Conservation (phyloP, 1,284 basidiomycete genomes). For the Coniferiporia sulphurascens region DNA sequence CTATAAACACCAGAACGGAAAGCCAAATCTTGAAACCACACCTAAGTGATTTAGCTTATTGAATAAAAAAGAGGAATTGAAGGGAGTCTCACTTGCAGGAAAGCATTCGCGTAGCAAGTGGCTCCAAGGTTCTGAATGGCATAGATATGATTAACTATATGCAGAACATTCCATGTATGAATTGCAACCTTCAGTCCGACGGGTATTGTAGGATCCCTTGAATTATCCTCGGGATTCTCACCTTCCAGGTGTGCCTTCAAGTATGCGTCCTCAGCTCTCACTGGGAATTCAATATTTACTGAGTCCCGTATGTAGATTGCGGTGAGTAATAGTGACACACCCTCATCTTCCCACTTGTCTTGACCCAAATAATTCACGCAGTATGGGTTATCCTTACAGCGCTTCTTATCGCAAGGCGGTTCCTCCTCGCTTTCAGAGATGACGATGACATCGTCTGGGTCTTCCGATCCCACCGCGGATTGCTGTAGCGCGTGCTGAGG, state of each 20-base stretch:
- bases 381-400: constrained; percentile 70
- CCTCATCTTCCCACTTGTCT: constrained; percentile 67
- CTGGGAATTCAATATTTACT: constrained; percentile 33
- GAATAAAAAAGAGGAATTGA: background rate
- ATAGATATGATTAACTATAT: constrained; percentile 3
- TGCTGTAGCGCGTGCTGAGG: constrained; percentile 12
- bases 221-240: constrained; percentile 45
- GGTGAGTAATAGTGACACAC: constrained; percentile 29
- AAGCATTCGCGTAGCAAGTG: constrained; percentile 91
- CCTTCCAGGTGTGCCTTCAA: constrained; percentile 49
- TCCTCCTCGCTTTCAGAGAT: constrained; percentile 61
- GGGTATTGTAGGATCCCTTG: constrained; percentile 53
- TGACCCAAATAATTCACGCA: constrained; percentile 86
- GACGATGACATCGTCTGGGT: constrained; percentile 58
- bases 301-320: constrained; percentile 17
- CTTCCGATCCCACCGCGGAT: constrained; percentile 29
- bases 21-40: constrained; percentile 66
- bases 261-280: constrained; percentile 46
- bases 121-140: constrained; percentile 77
- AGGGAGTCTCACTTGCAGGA: constrained; percentile 60
- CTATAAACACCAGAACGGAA: constrained; percentile 64
- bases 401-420: constrained; percentile 51
- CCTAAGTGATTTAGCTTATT: constrained; percentile 31
- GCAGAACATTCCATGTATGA: background rate
- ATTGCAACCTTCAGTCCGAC: constrained; percentile 70